Evolutionary conservation across 148 eudicot genomes (phyloP), one percentile per base, ranked within the genome.

Genomic region (Beta vulgaris): DNA sequence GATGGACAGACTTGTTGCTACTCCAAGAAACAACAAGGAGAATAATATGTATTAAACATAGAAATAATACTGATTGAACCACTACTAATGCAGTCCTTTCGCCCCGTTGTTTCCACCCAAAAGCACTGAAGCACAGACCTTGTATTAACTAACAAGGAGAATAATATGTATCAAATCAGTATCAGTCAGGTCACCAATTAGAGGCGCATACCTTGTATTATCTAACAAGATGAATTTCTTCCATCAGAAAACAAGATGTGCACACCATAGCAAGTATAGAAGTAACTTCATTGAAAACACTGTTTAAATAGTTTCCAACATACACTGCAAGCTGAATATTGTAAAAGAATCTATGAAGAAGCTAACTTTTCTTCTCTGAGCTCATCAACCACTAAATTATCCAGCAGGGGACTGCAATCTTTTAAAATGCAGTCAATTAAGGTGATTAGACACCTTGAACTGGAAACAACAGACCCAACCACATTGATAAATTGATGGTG

Each of bases 371-470:
- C 76, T 26, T 71, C 73, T 23, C 5, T 29, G 59, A 54, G 63
- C 53, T 66, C 57, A 44, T 73, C 49, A 67, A 55, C 55, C 25
- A 35, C 63, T 55, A 57, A 35, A 18, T 58, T 39, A 68, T 65
- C 76, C 37, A 57, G 57, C 31, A 7, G 54, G 54, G 36, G 42
- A 40, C 40, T 14, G 57, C 44, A 68, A 65, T 26, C 48, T 48
- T 72, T 36, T 0, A 76, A 46, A 66, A 82, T 73, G 34, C 39
- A 15, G 66, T 89, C 85, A 60, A 93, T 72, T n/a, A 93, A 75
- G 58, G 66, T 74, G 75, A 79, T 67, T 37, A 93, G 88, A 74
- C 82, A 77, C 64, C 79, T 73, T 11, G 91, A 83, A 82, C 80
- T 77, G 74, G 77, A 81, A 40, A 86, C 71, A 46, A 25, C 71